Evolutionary conservation across 257 asterid genomes (phyloP), one percentile per base, ranked within the genome.

Genomic region (Gentiana dahurica): DNA sequence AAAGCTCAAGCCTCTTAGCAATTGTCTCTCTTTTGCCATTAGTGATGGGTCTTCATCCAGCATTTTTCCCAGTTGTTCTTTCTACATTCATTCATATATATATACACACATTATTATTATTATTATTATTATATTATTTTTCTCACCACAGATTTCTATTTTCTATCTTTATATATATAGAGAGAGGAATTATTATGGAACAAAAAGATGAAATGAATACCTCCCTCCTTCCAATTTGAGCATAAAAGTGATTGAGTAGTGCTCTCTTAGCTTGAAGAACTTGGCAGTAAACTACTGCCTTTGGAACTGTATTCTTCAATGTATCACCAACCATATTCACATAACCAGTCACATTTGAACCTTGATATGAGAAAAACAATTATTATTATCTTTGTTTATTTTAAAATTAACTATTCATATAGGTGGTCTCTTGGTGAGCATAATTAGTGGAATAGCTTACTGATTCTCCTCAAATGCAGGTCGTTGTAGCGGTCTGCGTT

Each of bases 241-340:
- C 80, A 51, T 92, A 92, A 77, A 87, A 92, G 7, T 61, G 79
- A 66, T 83, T 80, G 37, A 92, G 77, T 68, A 92, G 76, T 33
- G 88, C 66, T 66, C 82, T 74, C 76, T 79, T 92, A 36, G 98
- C 98, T 77, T 87, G 90, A 55, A 86, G 75, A 49, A 92, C 98
- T 81, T 92, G 98, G 65, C 98, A 92, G 68, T 71, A 83, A 67
- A 92, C 98, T n/a, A 92, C 98, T 1, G 97, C 98, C 80, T 92
- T 92, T 12, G 97, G 98, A 74, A 92, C 74, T 39, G 82, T 73
- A 62, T 64, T 81, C 82, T 67, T 88, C 88, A 92, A 68, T 48
- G 93, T 76, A 32, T 92, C 98, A 59, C 94, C 84, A 10, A 92
- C 93, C 98, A 92, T 83, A 37, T 73, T 68, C 45, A 92, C 59